These are phyloP conservation scores for Scedosporium aurantiacum DNA, from an alignment of 2,329 filamentous ascomycete genomes.

Conservation along the genomic window DNA sequence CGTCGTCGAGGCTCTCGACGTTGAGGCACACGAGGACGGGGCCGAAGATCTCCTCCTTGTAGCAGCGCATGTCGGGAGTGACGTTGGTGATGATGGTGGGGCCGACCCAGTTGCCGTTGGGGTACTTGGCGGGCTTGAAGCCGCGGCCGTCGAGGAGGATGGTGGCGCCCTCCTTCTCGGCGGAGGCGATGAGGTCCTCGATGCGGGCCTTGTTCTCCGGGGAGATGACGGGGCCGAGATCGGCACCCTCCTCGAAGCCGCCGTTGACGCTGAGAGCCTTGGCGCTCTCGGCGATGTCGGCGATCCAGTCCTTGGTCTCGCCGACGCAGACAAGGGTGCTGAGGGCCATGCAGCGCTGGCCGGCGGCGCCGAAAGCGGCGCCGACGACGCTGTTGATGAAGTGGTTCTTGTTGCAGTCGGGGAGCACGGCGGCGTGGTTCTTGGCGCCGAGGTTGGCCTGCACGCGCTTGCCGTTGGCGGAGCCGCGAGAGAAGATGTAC, in stretches of 20 bases:
- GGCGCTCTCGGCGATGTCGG: slow-evolving; percentile 66
- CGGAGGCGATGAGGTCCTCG: slow-evolving; percentile 62
- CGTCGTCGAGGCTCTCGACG: slow-evolving; percentile 66
- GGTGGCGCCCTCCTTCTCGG: slow-evolving; percentile 69
- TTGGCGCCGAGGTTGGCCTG: slow-evolving; percentile 83
- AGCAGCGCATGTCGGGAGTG: slow-evolving; percentile 71
- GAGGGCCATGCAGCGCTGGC: slow-evolving; percentile 79
- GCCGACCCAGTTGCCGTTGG: slow-evolving; percentile 64
- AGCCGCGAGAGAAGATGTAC: slow-evolving; percentile 71
- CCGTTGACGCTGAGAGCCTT: slow-evolving; percentile 65
- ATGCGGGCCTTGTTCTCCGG: slow-evolving; percentile 71
- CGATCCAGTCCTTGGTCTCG: slow-evolving; percentile 73
- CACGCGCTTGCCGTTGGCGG: slow-evolving; percentile 77
- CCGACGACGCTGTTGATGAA: slow-evolving; percentile 75
- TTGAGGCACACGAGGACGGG: slow-evolving; percentile 75
- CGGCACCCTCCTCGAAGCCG: slow-evolving; percentile 69
- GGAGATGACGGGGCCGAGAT: slow-evolving; percentile 73
- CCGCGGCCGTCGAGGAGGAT: slow-evolving; percentile 74
- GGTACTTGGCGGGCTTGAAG: slow-evolving; percentile 65
- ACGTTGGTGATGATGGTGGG: slow-evolving; percentile 78
- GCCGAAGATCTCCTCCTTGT: slow-evolving; percentile 76
- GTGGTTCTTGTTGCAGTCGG: slow-evolving; percentile 84
- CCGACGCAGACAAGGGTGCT: slow-evolving; percentile 76
- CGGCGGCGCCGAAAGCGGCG: slow-evolving; percentile 74
- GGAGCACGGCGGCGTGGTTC: slow-evolving; percentile 76